Evolutionary conservation across 2,329 filamentous ascomycete species (phyloP).

Genomic region (Arthrobotrys megalospora): DNA sequence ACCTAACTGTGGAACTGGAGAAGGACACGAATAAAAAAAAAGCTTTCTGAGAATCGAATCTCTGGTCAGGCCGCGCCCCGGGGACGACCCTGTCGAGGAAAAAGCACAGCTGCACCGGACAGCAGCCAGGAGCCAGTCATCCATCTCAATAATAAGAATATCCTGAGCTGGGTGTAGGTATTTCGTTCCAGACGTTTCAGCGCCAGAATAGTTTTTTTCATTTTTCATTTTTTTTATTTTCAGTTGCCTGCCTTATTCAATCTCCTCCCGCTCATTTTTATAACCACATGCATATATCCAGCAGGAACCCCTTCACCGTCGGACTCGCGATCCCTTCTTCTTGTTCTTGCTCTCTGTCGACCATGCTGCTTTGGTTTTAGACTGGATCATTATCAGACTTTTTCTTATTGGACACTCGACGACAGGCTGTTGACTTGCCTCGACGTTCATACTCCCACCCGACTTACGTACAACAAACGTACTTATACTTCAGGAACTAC

Average conservation of each 20-base stretch:
- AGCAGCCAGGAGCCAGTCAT: constrained; percentile 15
- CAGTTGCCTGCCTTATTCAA: constrained; percentile 44
- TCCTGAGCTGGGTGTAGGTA: constrained; percentile 15
- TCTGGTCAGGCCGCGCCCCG: constrained; percentile 16
- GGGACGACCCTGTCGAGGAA: constrained; percentile 26
- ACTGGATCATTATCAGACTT: constrained; percentile 24
- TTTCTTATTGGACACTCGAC: constrained; percentile 35
- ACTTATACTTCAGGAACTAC: not conserved
- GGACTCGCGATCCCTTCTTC: constrained; percentile 41
- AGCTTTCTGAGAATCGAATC: constrained; percentile 5
- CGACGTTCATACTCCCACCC: not conserved
- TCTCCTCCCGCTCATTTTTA: constrained; percentile 33
- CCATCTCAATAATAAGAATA: constrained; percentile 3
- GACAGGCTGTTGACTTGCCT: constrained; percentile 2
- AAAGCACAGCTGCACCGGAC: constrained; percentile 24
- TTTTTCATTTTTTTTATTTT: constrained; percentile 14
- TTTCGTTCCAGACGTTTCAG: constrained; percentile 37
- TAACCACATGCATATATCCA: constrained; percentile 51
- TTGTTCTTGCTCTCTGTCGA: constrained; percentile 26
- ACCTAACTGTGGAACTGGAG: constrained; percentile 15
- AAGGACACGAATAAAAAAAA: constrained; percentile 22
- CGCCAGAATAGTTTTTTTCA: constrained; percentile 38
- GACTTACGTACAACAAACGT: constrained; percentile 1
- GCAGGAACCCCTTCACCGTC: constrained; percentile 27
- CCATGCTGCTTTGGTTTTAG: constrained; percentile 41